Evolutionary conservation across 805 yeast genomes (phyloP).

Genomic region (Candida taoyuanica): DNA sequence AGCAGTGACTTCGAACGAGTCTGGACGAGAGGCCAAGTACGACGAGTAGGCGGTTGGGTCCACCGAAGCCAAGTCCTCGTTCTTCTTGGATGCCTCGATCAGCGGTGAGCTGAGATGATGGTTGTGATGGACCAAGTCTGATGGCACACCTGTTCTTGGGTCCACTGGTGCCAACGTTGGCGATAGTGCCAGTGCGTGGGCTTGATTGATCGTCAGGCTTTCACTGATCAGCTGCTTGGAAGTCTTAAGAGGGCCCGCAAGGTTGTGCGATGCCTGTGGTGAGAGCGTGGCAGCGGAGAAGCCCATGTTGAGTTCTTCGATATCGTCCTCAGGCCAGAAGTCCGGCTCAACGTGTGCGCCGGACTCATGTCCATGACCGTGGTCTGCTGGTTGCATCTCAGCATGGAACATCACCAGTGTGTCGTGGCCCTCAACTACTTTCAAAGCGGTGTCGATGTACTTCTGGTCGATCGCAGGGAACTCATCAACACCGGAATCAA

Average conservation of each 20-base stretch:
- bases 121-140: slow-evolving; percentile 28
- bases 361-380: slow-evolving; percentile 27
- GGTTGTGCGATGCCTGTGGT: slow-evolving; percentile 5
- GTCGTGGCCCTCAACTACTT: slow-evolving; percentile 50
- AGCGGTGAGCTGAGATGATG: slow-evolving; percentile 35
- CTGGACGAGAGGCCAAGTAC: slow-evolving; percentile 71
- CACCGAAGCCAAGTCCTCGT: slow-evolving; percentile 33
- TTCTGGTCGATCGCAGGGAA: slow-evolving; percentile 74
- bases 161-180: slow-evolving; percentile 55
- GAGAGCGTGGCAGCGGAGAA: slow-evolving; percentile 5
- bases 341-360: slow-evolving; percentile 9
- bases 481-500: slow-evolving; percentile 95
- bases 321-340: slow-evolving; percentile 16
- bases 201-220: slow-evolving; percentile 44
- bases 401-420: slow-evolving; percentile 92
- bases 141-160: slow-evolving; percentile 47
- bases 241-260: slow-evolving; percentile 5
- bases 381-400: slow-evolving; percentile 61
- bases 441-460: slow-evolving; percentile 66
- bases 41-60: slow-evolving; percentile 27
- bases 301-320: slow-evolving; percentile 24
- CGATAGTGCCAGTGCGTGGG: slow-evolving; percentile 48
- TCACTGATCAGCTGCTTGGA: slow-evolving; percentile 10
- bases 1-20: slow-evolving; percentile 80
- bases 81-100: slow-evolving; percentile 37